Evolutionary conservation across 225 moss, liverwort and hornwort species (phyloP).

Genomic region (Sphagnum contortum): DNA sequence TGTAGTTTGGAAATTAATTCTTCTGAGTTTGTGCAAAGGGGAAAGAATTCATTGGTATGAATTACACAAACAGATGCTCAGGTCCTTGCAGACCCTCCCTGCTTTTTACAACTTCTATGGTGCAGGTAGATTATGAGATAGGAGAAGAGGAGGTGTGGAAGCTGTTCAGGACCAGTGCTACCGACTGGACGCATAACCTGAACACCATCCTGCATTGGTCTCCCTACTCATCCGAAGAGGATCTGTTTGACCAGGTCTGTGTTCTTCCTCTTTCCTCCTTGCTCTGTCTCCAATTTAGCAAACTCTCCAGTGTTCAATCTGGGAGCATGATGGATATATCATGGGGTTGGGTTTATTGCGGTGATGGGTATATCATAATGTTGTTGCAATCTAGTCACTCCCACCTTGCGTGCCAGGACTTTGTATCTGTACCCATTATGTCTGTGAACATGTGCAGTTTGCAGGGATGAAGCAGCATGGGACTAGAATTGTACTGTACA

Average conservation of each 20-base stretch:
- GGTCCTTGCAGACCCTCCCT: no score
- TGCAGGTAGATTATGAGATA: slow-evolving; percentile 42
- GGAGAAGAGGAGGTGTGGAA: slow-evolving; percentile 37
- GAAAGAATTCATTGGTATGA: no score
- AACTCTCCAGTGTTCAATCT: no score
- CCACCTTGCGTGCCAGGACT: background rate
- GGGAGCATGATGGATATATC: no score
- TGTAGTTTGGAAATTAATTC: no score
- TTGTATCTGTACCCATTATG: no score
- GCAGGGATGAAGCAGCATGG: slow-evolving; percentile 55
- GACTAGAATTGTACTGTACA: slow-evolving; percentile 66
- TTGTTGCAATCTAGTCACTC: background rate
- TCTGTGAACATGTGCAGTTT: slow-evolving; percentile 25
- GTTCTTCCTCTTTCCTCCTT: no score
- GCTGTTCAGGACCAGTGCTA: slow-evolving; percentile 29
- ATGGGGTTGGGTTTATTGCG: no score
- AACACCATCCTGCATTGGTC: slow-evolving; percentile 50
- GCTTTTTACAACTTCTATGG: no score
- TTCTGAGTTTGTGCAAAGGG: no score
- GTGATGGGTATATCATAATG: background rate
- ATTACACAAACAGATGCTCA: no score
- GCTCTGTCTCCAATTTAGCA: no score
- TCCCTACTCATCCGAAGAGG: slow-evolving; percentile 50
- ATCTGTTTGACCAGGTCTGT: slow-evolving; percentile 45
- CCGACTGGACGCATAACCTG: slow-evolving; percentile 66